Evolutionary conservation across 352 stramenopile genomes (phyloP), one percentile per base, ranked within the genome.

Genomic region (Peronospora farinosa): DNA sequence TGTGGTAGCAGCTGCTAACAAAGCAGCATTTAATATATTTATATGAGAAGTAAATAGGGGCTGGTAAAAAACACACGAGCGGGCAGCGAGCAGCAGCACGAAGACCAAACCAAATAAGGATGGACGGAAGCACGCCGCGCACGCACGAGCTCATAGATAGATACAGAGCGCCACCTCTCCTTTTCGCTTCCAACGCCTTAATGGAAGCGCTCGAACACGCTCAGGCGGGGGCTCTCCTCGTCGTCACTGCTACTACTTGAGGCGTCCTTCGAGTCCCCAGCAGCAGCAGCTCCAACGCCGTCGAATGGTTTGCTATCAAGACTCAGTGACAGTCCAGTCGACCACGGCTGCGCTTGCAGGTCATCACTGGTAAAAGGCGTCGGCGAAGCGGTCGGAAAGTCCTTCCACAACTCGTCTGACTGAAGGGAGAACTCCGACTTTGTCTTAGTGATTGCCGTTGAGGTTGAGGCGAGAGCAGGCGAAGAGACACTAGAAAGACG

Each of bases 31-130:
- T 65, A 65, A 57, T 69, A 84, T 88, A 85, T 85, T 85, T 85
- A 87, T 85, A 75, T 72, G 71, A 70, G 78, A 67, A 80, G 74
- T 85, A 85, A 87, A 87, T 87, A 87, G 69, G 75, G 70, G 69
- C 62, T 69, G 55, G 64, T 67, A 3, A 21, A 60, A 67, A 67
- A 67, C 61, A 64, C 59, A 64, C 57, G 57, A 66, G 56, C 54
- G 53, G 28, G 53, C 50, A 62, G 52, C 50, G 55, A 60, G 48
- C 55, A 63, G 62, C 47, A 60, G 60, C 55, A 52, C 40, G 33
- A 54, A 60, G 51, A 48, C 59, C 65, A 74, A 53, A 67, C 60
- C 55, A 38, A 51, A 57, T 38, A 56, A 35, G 47, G 27, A 49
- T 48, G 55, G 65, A 51, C 53, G 52, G 41, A 39, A 60, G 50